Base-by-base conservation (phyloP, 1,284 basidiomycete genomes). In the Sanghuangporus baumii region DNA sequence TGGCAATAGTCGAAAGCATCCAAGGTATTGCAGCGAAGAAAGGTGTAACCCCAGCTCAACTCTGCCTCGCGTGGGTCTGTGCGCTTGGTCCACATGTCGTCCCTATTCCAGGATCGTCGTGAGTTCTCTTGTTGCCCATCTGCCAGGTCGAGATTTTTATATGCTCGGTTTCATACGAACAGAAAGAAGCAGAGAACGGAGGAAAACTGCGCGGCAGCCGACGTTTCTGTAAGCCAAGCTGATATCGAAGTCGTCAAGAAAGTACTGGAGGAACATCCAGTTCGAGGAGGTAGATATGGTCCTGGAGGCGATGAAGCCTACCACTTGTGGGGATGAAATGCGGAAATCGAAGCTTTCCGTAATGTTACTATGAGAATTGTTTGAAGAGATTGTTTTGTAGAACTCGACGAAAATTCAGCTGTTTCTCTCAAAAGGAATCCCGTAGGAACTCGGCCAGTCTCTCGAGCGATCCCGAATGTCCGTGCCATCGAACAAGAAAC, bases 51-150 rank as follows among this genome's bases (percentile, higher is more conserved):
- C 69, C 82, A 0, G 79, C 80, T 2, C 86, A 89, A 69, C 73
- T 88, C 16, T 78, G 78, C 16, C 74, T 89, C 9, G 85, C 83
- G 1, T 89, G 85, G 83, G 75, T 86, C 16, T 67, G 73, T 31
- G 69, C 72, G 5, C 71, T 77, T 57, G 77, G 74, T 18, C 69
- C 71, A 36, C 75, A 78, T 43, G 73, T 76, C 57, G 74, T 81
- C 65, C 79, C 79, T 0, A 78, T 81, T 59, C 79, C 80, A 3
- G 79, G 79, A 3, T 78, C 77, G 4, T 74, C 75, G 69, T 73
- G 47, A 62, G 66, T 66, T 14, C 18, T 16, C 18, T 38, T 31
- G n/a, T 55, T n/a, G 11, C 9, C 38, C 9, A 7, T n/a, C 43
- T 46, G 6, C 3, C 9, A 14, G 43, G 8, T 6, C 16, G 20